Evolutionary conservation across 2,329 filamentous ascomycete species (phyloP).

Genomic region (Fusarium mangiferae): DNA sequence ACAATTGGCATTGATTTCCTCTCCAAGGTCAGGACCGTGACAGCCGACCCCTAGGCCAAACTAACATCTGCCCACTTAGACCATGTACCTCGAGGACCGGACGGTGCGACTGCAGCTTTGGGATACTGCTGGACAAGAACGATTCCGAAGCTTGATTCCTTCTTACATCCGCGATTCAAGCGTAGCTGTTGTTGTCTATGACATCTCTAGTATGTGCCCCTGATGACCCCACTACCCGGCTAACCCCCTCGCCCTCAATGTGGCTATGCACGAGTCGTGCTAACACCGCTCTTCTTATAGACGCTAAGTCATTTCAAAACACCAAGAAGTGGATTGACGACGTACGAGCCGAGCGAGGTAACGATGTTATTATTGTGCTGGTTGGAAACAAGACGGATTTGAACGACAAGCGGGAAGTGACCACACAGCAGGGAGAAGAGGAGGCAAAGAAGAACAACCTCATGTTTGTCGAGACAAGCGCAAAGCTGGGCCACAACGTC

Average conservation of each 20-base stretch:
- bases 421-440: slow-evolving; percentile 94
- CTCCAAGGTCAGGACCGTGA: slow-evolving; percentile 76
- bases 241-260: slow-evolving; percentile 15
- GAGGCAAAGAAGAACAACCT: slow-evolving; percentile 97
- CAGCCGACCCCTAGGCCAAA: slow-evolving; percentile 18
- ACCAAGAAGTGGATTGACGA: slow-evolving; percentile 99
- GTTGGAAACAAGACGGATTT: slow-evolving; percentile 99
- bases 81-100: slow-evolving; percentile 99
- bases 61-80: slow-evolving; percentile 57
- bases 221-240: slow-evolving; percentile 34
- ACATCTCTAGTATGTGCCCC: slow-evolving; percentile 80
- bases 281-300: slow-evolving; percentile 53
- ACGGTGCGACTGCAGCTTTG: slow-evolving; percentile 97
- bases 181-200: slow-evolving; percentile 98
- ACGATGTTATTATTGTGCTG: slow-evolving; percentile 98
- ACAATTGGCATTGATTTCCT: slow-evolving; percentile 99
- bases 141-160: slow-evolving; percentile 95
- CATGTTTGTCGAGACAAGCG: slow-evolving; percentile 99
- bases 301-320: slow-evolving; percentile 97
- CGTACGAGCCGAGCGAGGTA: slow-evolving; percentile 93
- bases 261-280: slow-evolving; percentile 24
- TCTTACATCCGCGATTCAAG: slow-evolving; percentile 98
- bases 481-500: slow-evolving; percentile 97
- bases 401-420: slow-evolving; percentile 98
- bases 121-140: slow-evolving; percentile 98